Conservation (phyloP, 495 filamentous ascomycete species). For the Penicillium pancosmium region DNA sequence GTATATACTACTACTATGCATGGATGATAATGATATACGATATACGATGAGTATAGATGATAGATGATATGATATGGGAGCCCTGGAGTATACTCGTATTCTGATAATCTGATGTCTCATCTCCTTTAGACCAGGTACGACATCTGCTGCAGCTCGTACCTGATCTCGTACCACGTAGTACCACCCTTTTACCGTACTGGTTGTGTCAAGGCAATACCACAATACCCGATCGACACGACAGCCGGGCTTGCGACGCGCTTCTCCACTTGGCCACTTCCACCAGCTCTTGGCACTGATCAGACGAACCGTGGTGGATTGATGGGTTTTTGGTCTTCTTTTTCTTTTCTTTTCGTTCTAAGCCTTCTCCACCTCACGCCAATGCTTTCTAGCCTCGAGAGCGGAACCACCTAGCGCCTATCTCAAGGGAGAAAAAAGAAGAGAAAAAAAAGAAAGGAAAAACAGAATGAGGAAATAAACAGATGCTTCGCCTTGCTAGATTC, state of each 20-base stretch:
- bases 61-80: too few relatives aligned
- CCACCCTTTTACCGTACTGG: background rate
- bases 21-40: background rate
- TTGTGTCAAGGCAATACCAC: background rate
- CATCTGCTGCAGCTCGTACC: background rate
- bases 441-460: background rate
- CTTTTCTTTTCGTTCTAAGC: background rate
- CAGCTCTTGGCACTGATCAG: background rate
- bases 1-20: too few relatives aligned
- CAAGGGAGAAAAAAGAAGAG: background rate
- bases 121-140: too few relatives aligned
- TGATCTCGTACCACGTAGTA: background rate
- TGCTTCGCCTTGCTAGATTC: background rate
- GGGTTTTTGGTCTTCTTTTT: background rate
- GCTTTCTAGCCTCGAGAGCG: background rate
- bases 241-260: constrained; percentile 2
- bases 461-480: background rate
- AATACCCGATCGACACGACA: constrained; percentile 2
- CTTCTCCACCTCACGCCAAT: background rate
- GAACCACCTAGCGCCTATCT: background rate
- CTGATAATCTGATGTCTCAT: too few relatives aligned
- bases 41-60: too few relatives aligned
- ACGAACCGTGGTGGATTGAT: background rate
- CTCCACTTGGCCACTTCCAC: background rate
- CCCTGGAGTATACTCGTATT: too few relatives aligned